A percentile compares a stretch with the other conserved stretches of the same genome.
These are phyloP conservation scores for Sarocladium brachiariae DNA, from an alignment of 2,329 filamentous ascomycete genomes.

Conservation along the genomic window DNA sequence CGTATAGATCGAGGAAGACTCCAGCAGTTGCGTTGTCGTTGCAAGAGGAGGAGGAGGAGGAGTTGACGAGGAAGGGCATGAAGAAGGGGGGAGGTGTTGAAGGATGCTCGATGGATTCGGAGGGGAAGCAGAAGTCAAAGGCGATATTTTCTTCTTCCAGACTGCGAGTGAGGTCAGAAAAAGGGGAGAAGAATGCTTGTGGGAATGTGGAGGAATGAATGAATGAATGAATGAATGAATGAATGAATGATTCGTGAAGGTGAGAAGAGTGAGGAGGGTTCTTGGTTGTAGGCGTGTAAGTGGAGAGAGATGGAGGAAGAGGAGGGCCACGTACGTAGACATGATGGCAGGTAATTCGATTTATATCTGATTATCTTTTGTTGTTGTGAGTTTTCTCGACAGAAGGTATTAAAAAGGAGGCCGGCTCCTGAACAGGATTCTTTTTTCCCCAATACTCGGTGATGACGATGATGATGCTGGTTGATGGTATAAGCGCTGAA, in stretches of 20 bases:
- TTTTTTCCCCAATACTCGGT: background rate
- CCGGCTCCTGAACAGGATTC: conserved; percentile 12
- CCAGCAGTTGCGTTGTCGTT: conserved; percentile 5
- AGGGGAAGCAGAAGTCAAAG: conserved; percentile 12
- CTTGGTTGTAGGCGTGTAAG: background rate
- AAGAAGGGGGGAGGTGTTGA: conserved; percentile 7
- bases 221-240: too few relatives aligned
- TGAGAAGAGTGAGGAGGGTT: background rate
- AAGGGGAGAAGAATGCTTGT: too few relatives aligned
- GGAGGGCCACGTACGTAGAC: conserved; percentile 13
- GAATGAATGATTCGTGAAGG: background rate
- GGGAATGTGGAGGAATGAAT: too few relatives aligned
- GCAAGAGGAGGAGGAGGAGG: background rate
- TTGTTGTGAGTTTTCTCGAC: background rate
- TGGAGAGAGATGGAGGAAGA: background rate
- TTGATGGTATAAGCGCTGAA: too few relatives aligned
- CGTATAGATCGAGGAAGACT: conserved; percentile 53
- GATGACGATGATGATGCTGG: conserved; percentile 13
- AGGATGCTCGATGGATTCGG: conserved; percentile 5
- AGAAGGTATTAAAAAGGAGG: conserved; percentile 5
- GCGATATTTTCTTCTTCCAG: conserved; percentile 13
- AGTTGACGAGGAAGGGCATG: conserved; percentile 7
- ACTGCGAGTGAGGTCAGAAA: conserved; percentile 1
- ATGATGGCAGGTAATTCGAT: conserved; percentile 2
- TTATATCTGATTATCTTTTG: background rate